phyloP scores from a whole-genome alignment of 768 basidiomycete species.

The Boletus edulis region DNA sequence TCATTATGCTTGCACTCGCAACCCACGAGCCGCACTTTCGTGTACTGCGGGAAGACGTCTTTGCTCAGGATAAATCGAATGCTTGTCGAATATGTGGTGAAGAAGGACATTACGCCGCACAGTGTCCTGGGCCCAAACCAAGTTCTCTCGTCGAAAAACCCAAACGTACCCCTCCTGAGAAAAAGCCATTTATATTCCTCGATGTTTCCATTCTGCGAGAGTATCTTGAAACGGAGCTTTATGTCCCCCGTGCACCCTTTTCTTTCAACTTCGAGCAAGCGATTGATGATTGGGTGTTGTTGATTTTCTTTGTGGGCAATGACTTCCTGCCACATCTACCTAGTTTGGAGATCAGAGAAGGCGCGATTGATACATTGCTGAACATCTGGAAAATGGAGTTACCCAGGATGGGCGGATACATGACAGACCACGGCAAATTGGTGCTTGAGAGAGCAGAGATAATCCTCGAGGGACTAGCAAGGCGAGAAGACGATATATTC shows the following conservation, averaged over 20 bases:
- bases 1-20: slow-evolving; percentile 97
- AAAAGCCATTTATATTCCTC: slow-evolving; percentile 98
- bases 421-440: slow-evolving; percentile 90
- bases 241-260: slow-evolving; percentile 73
- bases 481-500: slow-evolving; percentile 95
- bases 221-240: slow-evolving; percentile 95
- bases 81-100: slow-evolving; percentile 93
- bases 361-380: slow-evolving; percentile 95
- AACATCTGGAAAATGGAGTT: slow-evolving; percentile 95
- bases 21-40: slow-evolving; percentile 99
- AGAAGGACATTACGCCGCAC: slow-evolving; percentile 92
- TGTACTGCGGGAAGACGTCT: slow-evolving; percentile 97
- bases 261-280: slow-evolving; percentile 94
- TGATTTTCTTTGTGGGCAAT: slow-evolving; percentile 99
- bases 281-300: slow-evolving; percentile 99
- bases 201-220: slow-evolving; percentile 95
- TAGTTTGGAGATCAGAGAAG: slow-evolving; percentile 97
- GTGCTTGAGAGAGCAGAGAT: slow-evolving; percentile 85
- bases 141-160: slow-evolving; percentile 42
- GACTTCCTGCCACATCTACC: slow-evolving; percentile 97
- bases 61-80: slow-evolving; percentile 74
- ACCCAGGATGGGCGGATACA: slow-evolving; percentile 94
- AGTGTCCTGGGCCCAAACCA: slow-evolving; percentile 83
- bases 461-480: slow-evolving; percentile 94
- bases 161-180: slow-evolving; percentile 55